Conservation (phyloP, 2,329 filamentous ascomycete genomes). For the Scedosporium aurantiacum region DNA sequence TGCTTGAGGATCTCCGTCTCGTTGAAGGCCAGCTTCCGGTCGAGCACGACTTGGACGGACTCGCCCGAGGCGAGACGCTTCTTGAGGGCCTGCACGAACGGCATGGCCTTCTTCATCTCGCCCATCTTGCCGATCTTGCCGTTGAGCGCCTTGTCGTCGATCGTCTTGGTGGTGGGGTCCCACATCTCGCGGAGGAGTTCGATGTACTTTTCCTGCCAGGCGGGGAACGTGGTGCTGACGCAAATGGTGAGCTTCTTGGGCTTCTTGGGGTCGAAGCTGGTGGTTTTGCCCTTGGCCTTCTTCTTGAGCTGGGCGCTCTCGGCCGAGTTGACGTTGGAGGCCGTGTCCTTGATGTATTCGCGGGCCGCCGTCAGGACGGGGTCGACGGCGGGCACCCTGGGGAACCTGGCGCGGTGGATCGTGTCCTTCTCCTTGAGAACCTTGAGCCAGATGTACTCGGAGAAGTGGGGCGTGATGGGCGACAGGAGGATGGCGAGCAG, state of each 20-base stretch:
- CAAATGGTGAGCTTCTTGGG: constrained; percentile 87
- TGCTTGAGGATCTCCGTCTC: constrained; percentile 64
- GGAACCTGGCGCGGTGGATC: constrained; percentile 71
- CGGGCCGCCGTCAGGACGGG: constrained; percentile 63
- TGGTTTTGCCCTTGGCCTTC: constrained; percentile 83
- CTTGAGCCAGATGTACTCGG: constrained; percentile 90
- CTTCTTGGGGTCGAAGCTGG: constrained; percentile 77
- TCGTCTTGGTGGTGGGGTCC: constrained; percentile 44
- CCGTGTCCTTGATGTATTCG: constrained; percentile 67
- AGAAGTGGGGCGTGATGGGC: constrained; percentile 84
- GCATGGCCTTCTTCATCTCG: constrained; percentile 97
- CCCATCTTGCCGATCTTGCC: constrained; percentile 69
- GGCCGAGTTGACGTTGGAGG: constrained; percentile 73
- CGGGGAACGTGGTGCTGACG: constrained; percentile 67
- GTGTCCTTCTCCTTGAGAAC: constrained; percentile 66
- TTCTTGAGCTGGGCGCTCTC: constrained; percentile 78
- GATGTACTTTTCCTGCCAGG: constrained; percentile 87
- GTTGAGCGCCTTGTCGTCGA: constrained; percentile 74
- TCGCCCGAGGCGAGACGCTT: constrained; percentile 66
- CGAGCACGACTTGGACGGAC: constrained; percentile 56
- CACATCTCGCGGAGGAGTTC: constrained; percentile 65
- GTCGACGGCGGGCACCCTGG: constrained; percentile 54
- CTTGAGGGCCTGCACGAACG: constrained; percentile 84
- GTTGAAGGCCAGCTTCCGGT: constrained; percentile 77
- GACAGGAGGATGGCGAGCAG: constrained; percentile 74